A percentile compares a stretch with the other conserved stretches of the same genome.
Evolutionary conservation across 768 basidiomycete species (phyloP).

Genomic region (Termitomyces sp.): DNA sequence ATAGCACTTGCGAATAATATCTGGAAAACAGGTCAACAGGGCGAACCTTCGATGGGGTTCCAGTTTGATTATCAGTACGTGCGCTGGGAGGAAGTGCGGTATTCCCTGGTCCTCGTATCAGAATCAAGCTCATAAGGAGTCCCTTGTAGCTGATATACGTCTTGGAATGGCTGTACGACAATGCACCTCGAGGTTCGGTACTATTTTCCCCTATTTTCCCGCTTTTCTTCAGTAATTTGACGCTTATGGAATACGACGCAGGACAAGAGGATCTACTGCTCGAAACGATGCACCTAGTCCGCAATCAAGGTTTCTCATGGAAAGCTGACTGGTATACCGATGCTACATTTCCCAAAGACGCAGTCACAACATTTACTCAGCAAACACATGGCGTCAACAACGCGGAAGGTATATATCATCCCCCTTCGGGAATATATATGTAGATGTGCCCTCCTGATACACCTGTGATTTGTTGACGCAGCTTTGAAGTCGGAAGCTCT

Average conservation of each 20-base stretch:
- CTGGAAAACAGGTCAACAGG: conserved; percentile 33
- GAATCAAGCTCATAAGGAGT: not conserved
- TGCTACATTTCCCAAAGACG: conserved; percentile 30
- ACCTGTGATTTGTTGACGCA: not conserved
- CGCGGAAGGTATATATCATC: conserved; percentile 24
- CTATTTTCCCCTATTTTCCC: not conserved
- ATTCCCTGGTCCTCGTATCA: not conserved
- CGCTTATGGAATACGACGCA: conserved; percentile 5
- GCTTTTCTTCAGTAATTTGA: not conserved
- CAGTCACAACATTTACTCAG: conserved; percentile 25
- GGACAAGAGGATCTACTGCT: conserved; percentile 32
- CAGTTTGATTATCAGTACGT: conserved; percentile 41
- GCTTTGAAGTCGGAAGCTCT: conserved; percentile 38
- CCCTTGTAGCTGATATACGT: conserved; percentile 28
- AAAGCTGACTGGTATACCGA: conserved; percentile 38
- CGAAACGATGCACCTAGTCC: conserved; percentile 38
- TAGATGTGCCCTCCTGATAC: not conserved
- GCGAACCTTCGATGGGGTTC: conserved; percentile 33
- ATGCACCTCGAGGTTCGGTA: conserved; percentile 31
- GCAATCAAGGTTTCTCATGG: conserved; percentile 37
- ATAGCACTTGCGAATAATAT: conserved; percentile 29
- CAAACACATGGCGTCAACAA: conserved; percentile 42
- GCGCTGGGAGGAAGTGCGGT: conserved; percentile 36
- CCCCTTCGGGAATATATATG: not conserved
- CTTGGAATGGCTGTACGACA: conserved; percentile 39